Base-by-base conservation (phyloP, 805 yeast genomes). In the Ogataea corticis region DNA sequence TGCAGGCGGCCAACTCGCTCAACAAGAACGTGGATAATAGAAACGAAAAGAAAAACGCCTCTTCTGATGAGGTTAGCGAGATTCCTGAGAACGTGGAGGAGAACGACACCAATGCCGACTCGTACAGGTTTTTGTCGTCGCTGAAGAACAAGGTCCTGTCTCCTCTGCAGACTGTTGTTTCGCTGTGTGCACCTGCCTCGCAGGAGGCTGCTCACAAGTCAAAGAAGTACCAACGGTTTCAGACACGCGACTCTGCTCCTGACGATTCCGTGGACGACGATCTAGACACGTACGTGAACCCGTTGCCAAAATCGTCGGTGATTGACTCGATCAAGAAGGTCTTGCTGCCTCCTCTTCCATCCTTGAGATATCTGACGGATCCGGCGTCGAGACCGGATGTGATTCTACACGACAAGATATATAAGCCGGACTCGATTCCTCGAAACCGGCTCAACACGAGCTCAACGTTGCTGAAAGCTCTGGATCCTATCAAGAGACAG, bases 391-490 rank as follows among this genome's bases (percentile, higher is more conserved):
- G 98, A 36, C 42, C 55, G 5, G 79, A 80, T 9, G 78, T 82
- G 1, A 85, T 92, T 18, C 69, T 92, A 34, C 97, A 94, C 59
- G 98, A 92, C 60, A 81, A 85, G 53, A 66, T 85, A 0, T 92
- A 92, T 60, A 60, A 85, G 4, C 96, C 96, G 1, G 75, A 75
- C 21, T 52, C 67, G 38, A 58, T 71, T 30, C 70, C 71, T 9
- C 48, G 33, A 29, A 47, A 31, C 33, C 53, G 51, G 40, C 42
- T 44, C 49, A 68, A 33, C 60, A 68, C 54, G 54, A 66, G 54
- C 17, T 55, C 58, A 17, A 39, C 56, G 0, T 42, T 55, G 18
- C 60, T 53, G 53, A 57, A 55, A 15, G 44, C 48, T 10, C 34
- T 54, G 45, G 66, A 66, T 37, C 71, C 75, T n/a, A 46, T 58